Evolutionary conservation across 345 rosid species (phyloP).

Genomic region (Eutrema heterophyllum): DNA sequence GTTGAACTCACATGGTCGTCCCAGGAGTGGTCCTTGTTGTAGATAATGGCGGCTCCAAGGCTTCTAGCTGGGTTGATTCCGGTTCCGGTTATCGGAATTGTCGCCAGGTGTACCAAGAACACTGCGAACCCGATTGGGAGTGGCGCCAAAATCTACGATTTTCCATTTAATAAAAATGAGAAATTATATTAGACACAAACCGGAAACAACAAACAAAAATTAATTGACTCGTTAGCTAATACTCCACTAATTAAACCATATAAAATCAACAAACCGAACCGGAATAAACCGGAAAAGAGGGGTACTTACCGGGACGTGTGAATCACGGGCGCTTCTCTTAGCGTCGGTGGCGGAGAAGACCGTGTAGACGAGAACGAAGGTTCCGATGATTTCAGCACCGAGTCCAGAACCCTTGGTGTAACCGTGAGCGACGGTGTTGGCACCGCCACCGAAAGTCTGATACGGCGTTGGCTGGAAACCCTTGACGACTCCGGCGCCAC

Average conservation of each 20-base stretch:
- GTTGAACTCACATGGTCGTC: conserved; percentile 43
- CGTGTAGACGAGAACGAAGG: conserved; percentile 41
- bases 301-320: conserved; percentile 38
- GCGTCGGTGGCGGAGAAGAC: conserved; percentile 49
- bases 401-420: conserved; percentile 44
- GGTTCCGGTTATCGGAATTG: conserved; percentile 43
- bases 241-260: background rate
- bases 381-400: conserved; percentile 41
- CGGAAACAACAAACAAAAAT: background rate
- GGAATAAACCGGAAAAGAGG: background rate
- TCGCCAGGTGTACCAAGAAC: conserved; percentile 46
- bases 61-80: conserved; percentile 49
- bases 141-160: conserved; percentile 42
- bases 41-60: conserved; percentile 42
- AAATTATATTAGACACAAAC: background rate
- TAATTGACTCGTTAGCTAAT: background rate
- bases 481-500: conserved; percentile 48
- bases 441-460: conserved; percentile 41
- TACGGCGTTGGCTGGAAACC: conserved; percentile 36
- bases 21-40: conserved; percentile 43
- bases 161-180: background rate
- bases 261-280: background rate
- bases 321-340: conserved; percentile 50
- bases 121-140: conserved; percentile 54
- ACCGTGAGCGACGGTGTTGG: conserved; percentile 39